phyloP scores from a whole-genome alignment of 2,329 filamentous ascomycete species.

The Alternaria atra region DNA sequence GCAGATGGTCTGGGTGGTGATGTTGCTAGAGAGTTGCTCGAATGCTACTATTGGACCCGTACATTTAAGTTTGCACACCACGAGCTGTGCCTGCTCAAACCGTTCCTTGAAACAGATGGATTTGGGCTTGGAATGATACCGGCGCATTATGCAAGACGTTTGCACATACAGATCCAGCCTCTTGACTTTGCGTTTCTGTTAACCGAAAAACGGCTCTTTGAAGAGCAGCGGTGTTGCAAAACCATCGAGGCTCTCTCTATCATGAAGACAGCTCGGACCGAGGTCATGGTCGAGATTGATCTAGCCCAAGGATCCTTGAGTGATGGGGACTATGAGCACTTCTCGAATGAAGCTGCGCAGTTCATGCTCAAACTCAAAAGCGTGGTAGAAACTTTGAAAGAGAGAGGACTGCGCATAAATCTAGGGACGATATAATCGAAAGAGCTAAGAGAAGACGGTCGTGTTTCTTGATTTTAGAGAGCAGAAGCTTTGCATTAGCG shows the following conservation, averaged over 20 bases:
- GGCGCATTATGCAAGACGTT: conserved; percentile 17
- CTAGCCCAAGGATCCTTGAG: conserved; percentile 9
- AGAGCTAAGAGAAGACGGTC: neutral
- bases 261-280: conserved; percentile 13
- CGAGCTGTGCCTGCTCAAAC: conserved; percentile 21
- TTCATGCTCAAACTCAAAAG: conserved; percentile 5
- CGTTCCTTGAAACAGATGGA: conserved; percentile 20
- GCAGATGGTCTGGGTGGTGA: conserved; percentile 5
- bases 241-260: conserved; percentile 10
- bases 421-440: neutral
- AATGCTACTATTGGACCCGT: conserved; percentile 29
- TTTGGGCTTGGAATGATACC: conserved; percentile 23
- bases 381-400: conserved; percentile 1
- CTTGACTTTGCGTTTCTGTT: conserved; percentile 14
- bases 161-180: conserved; percentile 26
- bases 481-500: neutral
- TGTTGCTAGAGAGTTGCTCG: conserved; percentile 26
- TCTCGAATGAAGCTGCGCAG: conserved; percentile 2
- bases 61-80: conserved; percentile 32
- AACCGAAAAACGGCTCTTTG: conserved; percentile 13
- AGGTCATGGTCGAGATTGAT: conserved; percentile 18
- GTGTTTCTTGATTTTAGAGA: neutral
- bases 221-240: conserved; percentile 11
- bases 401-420: conserved; percentile 6
- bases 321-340: conserved; percentile 10